These are phyloP conservation scores for Coemansia sp. DNA, from an alignment of 192 early-diverging fungal genomes.

Conservation along the genomic window DNA sequence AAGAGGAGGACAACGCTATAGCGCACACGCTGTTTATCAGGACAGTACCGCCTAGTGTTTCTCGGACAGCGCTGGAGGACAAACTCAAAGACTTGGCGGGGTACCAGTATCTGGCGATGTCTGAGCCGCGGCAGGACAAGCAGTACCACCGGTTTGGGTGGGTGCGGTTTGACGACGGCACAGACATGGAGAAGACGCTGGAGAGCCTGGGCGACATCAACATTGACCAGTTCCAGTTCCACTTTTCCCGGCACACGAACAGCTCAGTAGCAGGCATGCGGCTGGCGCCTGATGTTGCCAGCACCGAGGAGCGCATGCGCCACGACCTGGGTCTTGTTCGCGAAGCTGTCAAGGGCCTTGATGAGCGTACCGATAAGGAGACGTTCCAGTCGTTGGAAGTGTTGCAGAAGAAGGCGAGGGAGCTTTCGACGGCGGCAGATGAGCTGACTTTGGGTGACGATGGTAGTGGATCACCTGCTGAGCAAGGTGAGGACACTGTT, in stretches of 20 bases:
- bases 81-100: slow-evolving; percentile 68
- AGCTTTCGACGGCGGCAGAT: slow-evolving; percentile 29
- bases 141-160: slow-evolving; percentile 89
- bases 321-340: slow-evolving; percentile 70
- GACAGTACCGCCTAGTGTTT: slow-evolving; percentile 68
- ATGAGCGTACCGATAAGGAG: slow-evolving; percentile 36
- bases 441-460: slow-evolving; percentile 35
- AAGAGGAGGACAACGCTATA: slow-evolving; percentile 46
- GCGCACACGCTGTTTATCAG: slow-evolving; percentile 73
- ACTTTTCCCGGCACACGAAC: slow-evolving; percentile 50
- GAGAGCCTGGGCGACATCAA: slow-evolving; percentile 59
- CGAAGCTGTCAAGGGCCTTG: slow-evolving; percentile 42
- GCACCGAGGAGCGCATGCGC: slow-evolving; percentile 64
- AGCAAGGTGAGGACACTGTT: slow-evolving; percentile 18
- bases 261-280: slow-evolving; percentile 42
- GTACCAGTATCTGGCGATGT: slow-evolving; percentile 79
- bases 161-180: slow-evolving; percentile 82
- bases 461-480: slow-evolving; percentile 9
- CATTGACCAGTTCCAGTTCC: slow-evolving; percentile 56
- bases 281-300: slow-evolving; percentile 68
- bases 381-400: slow-evolving; percentile 32
- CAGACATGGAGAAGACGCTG: slow-evolving; percentile 73
- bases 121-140: slow-evolving; percentile 80
- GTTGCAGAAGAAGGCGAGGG: slow-evolving; percentile 35
- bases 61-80: slow-evolving; percentile 62